Evolutionary conservation across 1,284 basidiomycete genomes (phyloP), one percentile per base, ranked within the genome.

Genomic region (Ceratobasidium sp.): DNA sequence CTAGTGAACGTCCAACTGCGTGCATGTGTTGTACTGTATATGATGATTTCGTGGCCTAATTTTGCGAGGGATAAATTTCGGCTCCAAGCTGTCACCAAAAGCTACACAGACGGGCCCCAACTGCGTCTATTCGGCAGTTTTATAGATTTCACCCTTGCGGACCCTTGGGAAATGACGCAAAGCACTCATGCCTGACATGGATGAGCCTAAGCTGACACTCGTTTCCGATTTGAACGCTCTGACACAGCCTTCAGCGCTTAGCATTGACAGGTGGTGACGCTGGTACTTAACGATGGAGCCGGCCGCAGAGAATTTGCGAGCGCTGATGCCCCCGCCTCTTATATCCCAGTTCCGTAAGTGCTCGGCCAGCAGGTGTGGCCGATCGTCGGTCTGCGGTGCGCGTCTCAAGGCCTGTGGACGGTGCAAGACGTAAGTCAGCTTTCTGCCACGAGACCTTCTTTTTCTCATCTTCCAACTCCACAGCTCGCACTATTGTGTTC

Each of bases 401-500:
- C 60, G 42, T 17, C 47, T 64, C 8, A 50, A 42, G 34, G 60
- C 34, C 32, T 64, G 60, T 27, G 45, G 47, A 5, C 29, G 49
- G 49, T 64, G 60, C 34, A 64, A 64, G 29, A 64, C 60, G 60
- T 64, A 64, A 40, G 60, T 64, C 4, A 22, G 7, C n/a, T 45
- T 29, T 45, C 4, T 20, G 17, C 3, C 25, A 4, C 12, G 25
- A 15, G 25, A 40, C 17, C 38, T 40, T 58, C 38, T 45, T 43
- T 45, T 17, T 40, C 38, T 40, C 38, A 8, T 40, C 17, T 17
- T 40, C 38, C 38, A 8, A 17, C 38, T 40, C 38, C 38, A 8
- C 38, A 64, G 60, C 25, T 64, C 60, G 25, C 42, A 64, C 40
- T 64, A 64, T 64, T 64, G 60, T 52, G 49, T 52, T 29, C 22